Base-by-base conservation (phyloP, 2,329 filamentous ascomycete genomes). In the Colletotrichum limetticola region DNA sequence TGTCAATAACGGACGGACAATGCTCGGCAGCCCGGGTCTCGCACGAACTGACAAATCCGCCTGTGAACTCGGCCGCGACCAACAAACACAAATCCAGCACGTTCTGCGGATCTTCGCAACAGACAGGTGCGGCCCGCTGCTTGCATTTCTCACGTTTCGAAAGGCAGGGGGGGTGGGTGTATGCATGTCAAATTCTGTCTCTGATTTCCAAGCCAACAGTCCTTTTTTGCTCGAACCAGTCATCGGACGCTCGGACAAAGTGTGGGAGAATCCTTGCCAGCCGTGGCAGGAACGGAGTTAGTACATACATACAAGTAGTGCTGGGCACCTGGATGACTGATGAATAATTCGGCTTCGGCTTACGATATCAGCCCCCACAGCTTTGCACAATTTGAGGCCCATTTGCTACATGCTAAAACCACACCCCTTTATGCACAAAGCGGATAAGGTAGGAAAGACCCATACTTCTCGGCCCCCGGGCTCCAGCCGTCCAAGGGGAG, bases 261-360 rank as follows among this genome's bases (percentile, higher is more conserved):
- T 60, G 24, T 70, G 68, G 68, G 19, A 49, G 8, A 49, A 49
- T 49, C 42, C 42, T 49, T 49, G 42, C 3, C 19, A 49, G 42
- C 19, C 19, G 37, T 42, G 37, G 37, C 12, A 42, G 37, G 16
- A 35, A 35, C 32, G 32, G 32, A 35, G 32, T 35, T 35, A 35
- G 32, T 32, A 3, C 30, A 32, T 32, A 3, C 30, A 32, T 32
- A 32, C 30, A 32, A 32, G 30, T 32, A 35, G 11, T 35, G 32
- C 37, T 42, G 16, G 42, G 42, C 16, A n/a, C 42, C 42, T 49
- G 42, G 42, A 22, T 35, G 42, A 49, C 42, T n/a, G 62, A 72
- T 72, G 70, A 72, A 58, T 65, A 70, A 72, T 72, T 53, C 58
- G 53, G 53, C 59, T 26, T 60, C 66, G 58, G 70, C 70, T 72